Percentiles rank a stretch among this genome's conserved stretches.
phyloP scores from a whole-genome alignment of 2,329 filamentous ascomycete genomes.

The Phoma sp. region DNA sequence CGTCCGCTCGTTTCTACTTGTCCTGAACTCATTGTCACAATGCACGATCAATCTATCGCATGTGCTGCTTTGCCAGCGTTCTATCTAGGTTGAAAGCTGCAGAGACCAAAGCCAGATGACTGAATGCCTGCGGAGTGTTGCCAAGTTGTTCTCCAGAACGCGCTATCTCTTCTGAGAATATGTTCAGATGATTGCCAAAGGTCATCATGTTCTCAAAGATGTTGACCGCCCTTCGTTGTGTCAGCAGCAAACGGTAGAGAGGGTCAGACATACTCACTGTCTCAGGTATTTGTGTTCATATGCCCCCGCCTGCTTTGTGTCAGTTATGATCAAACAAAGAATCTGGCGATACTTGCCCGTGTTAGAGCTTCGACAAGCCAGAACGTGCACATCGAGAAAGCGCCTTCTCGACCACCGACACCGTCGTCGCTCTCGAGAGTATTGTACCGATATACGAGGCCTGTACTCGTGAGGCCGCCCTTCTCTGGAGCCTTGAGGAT shows the following conservation, averaged over 20 bases:
- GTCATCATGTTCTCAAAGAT: constrained; percentile 79
- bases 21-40: neutral
- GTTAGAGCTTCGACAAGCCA: constrained; percentile 82
- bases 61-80: constrained; percentile 23
- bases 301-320: constrained; percentile 36
- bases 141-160: constrained; percentile 77
- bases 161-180: constrained; percentile 82
- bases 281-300: constrained; percentile 70
- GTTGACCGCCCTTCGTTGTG: constrained; percentile 58
- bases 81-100: constrained; percentile 78
- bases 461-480: constrained; percentile 75
- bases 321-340: neutral
- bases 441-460: constrained; percentile 77
- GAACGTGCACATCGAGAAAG: constrained; percentile 83
- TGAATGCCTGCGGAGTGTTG: constrained; percentile 81
- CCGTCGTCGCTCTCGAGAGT: constrained; percentile 72
- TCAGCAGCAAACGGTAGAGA: constrained; percentile 7
- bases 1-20: neutral
- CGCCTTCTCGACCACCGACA: constrained; percentile 75
- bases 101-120: constrained; percentile 75
- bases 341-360: constrained; percentile 59
- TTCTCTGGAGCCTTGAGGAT: constrained; percentile 76
- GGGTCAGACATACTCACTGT: constrained; percentile 19
- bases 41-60: constrained; percentile 1
- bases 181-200: constrained; percentile 77